Evolutionary conservation across 2,329 filamentous ascomycete genomes (phyloP).

Genomic region (Corinectria fuckeliana): DNA sequence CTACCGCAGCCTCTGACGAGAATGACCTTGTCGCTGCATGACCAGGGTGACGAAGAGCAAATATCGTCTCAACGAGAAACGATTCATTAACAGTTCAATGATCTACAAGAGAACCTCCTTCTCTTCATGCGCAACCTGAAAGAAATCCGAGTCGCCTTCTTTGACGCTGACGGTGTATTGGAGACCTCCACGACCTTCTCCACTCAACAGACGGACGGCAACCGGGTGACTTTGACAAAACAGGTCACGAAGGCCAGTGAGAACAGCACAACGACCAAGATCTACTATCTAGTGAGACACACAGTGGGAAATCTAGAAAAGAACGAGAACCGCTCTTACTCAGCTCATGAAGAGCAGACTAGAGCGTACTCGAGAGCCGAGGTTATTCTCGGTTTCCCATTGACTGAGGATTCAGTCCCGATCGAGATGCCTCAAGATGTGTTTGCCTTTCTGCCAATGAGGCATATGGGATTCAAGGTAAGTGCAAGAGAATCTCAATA

Average conservation of each 20-base stretch:
- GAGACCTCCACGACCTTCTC: neutral
- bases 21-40: neutral
- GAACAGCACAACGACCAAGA: neutral
- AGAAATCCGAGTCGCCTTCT: neutral
- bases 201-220: neutral
- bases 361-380: neutral
- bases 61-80: neutral
- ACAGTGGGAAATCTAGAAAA: neutral
- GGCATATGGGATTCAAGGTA: neutral
- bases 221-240: neutral
- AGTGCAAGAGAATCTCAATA: neutral
- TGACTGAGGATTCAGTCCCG: neutral
- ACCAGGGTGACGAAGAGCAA: neutral
- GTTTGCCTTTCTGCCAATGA: slow-evolving; percentile 1
- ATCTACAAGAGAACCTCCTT: neutral
- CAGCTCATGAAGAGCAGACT: neutral
- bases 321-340: neutral
- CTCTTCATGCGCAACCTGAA: slow-evolving; percentile 6
- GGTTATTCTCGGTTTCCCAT: neutral
- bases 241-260: neutral
- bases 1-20: neutral
- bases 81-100: slow-evolving; percentile 1
- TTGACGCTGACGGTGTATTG: neutral
- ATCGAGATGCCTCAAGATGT: neutral
- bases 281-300: neutral